Percentiles rank a stretch among this genome's conserved stretches.
phyloP scores from a whole-genome alignment of 1,284 basidiomycete species.

The Leccinum pachyderme region DNA sequence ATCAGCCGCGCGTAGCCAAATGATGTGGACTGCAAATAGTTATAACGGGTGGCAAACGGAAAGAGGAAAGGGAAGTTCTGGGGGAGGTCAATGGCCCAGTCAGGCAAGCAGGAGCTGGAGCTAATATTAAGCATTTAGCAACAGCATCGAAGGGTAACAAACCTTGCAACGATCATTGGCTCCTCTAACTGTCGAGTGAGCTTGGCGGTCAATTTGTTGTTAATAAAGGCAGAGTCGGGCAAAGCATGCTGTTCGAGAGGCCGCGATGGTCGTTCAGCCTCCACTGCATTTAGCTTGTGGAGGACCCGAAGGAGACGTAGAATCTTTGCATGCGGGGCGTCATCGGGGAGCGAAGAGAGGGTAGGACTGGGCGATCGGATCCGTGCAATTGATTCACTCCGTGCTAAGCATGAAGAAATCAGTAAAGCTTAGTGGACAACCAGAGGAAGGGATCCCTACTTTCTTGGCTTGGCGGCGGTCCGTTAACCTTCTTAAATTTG shows the following conservation, averaged over 20 bases:
- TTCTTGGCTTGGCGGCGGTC: conserved; percentile 67
- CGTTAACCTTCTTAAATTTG: conserved; percentile 90
- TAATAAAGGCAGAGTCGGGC: conserved; percentile 85
- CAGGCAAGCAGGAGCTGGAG: conserved; percentile 85
- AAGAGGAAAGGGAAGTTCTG: conserved; percentile 97
- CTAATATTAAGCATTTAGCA: conserved; percentile 2
- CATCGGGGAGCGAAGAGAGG: conserved; percentile 77
- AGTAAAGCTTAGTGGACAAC: conserved; percentile 20
- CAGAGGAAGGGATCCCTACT: conserved; percentile 39
- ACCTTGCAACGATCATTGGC: conserved; percentile 98
- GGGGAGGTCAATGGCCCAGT: conserved; percentile 94
- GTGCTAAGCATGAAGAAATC: conserved; percentile 20
- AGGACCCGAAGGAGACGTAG: conserved; percentile 87
- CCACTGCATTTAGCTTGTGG: conserved; percentile 71
- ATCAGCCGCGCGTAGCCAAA: conserved; percentile 96
- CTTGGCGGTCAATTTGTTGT: conserved; percentile 98
- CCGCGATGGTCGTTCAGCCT: conserved; percentile 54
- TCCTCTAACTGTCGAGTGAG: conserved; percentile 97
- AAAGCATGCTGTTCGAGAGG: conserved; percentile 54
- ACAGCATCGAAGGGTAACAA: conserved; percentile 5
- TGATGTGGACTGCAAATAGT: conserved; percentile 95
- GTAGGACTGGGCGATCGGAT: conserved; percentile 62
- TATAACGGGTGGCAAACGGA: conserved; percentile 95
- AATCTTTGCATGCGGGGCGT: conserved; percentile 87
- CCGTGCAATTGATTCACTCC: conserved; percentile 42